Evolutionary conservation across 495 filamentous ascomycete species (phyloP).

Genomic region (Penicillium salamii): DNA sequence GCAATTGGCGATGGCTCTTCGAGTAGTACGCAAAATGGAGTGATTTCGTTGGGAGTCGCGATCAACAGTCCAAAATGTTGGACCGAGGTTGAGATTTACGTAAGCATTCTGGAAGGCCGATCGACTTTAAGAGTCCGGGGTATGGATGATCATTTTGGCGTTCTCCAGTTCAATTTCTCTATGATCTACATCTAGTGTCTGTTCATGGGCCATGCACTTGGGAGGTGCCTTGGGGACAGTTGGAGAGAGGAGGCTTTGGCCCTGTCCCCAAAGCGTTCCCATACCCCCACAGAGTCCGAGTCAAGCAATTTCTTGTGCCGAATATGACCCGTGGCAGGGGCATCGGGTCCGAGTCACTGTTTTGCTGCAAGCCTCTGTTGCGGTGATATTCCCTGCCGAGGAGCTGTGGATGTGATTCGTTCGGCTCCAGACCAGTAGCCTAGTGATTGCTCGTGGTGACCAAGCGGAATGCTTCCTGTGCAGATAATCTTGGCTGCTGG

Average conservation of each 20-base stretch:
- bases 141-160: background rate
- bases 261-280: too few relatives aligned
- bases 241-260: too few relatives aligned
- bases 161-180: background rate
- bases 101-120: conserved; percentile 24
- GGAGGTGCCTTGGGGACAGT: too few relatives aligned
- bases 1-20: conserved; percentile 11
- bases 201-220: background rate
- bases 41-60: conserved; percentile 4
- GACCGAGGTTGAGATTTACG: conserved; percentile 17
- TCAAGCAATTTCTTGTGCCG: too few relatives aligned
- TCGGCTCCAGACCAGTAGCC: background rate
- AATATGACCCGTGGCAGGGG: background rate
- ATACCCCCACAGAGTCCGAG: too few relatives aligned
- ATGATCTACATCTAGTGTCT: background rate
- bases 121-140: conserved; percentile 2
- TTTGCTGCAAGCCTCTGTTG: background rate
- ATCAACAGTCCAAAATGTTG: conserved; percentile 11
- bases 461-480: conserved; percentile 15
- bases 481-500: background rate
- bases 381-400: background rate
- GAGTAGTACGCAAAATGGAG: too few relatives aligned
- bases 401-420: background rate
- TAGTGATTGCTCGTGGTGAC: background rate
- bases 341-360: background rate